Evolutionary conservation across 768 basidiomycete genomes (phyloP).

Genomic region (Arthromyces matolae): DNA sequence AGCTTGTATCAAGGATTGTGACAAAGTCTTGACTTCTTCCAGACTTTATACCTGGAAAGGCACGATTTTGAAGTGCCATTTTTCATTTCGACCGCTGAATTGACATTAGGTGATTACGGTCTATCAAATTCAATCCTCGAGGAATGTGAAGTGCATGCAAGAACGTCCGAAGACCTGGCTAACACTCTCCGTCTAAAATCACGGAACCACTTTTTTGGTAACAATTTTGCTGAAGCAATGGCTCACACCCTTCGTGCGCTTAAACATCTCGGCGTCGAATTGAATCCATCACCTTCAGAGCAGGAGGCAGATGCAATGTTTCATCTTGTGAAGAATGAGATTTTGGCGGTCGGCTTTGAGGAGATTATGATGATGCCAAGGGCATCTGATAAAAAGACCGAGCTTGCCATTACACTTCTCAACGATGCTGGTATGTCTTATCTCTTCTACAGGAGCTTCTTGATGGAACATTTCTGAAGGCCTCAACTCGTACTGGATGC

Average conservation of each 20-base stretch:
- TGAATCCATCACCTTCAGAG: constrained; percentile 49
- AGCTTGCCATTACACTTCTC: constrained; percentile 61
- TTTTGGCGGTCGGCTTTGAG: constrained; percentile 65
- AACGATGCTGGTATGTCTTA: constrained; percentile 58
- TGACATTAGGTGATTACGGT: constrained; percentile 45
- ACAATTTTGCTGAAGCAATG: constrained; percentile 52
- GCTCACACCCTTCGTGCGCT: constrained; percentile 58
- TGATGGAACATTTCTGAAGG: constrained; percentile 36
- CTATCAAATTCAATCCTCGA: constrained; percentile 49
- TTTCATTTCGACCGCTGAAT: neutral
- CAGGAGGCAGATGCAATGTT: constrained; percentile 62
- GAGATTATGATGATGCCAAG: constrained; percentile 61
- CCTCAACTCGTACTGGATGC: constrained; percentile 70
- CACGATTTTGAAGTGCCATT: constrained; percentile 16
- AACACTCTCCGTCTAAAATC: constrained; percentile 56
- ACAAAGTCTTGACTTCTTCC: constrained; percentile 1
- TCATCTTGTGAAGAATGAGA: constrained; percentile 67
- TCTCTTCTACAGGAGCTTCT: too few species aligned
- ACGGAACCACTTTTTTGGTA: constrained; percentile 60
- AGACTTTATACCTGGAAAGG: constrained; percentile 69
- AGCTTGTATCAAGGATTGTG: neutral
- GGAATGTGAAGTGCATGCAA: constrained; percentile 49
- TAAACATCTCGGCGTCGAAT: constrained; percentile 56
- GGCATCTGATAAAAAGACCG: constrained; percentile 54
- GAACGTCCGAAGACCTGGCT: constrained; percentile 52